Conservation (phyloP, 2,329 filamentous ascomycete species). For the Aureobasidium leucospermi region DNA sequence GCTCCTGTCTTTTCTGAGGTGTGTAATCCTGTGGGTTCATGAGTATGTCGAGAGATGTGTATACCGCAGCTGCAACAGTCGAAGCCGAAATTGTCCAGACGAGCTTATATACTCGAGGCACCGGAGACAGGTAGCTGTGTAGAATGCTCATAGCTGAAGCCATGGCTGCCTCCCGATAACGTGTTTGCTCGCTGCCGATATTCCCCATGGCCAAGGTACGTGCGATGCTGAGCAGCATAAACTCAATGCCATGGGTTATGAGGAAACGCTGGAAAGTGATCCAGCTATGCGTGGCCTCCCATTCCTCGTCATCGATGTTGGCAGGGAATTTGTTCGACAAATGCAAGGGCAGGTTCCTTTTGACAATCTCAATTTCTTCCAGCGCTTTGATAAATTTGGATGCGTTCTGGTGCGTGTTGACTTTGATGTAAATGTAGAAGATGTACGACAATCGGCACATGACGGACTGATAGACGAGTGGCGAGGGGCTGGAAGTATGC, state of each 20-base stretch:
- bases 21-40: slow-evolving; percentile 6
- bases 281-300: slow-evolving; percentile 5
- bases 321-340: slow-evolving; percentile 11
- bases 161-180: slow-evolving; percentile 7
- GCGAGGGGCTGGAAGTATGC: not conserved
- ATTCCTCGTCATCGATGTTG: slow-evolving; percentile 11
- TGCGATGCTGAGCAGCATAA: slow-evolving; percentile 10
- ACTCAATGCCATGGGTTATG: not conserved
- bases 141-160: not conserved
- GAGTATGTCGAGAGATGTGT: slow-evolving; percentile 5
- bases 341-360: slow-evolving; percentile 6
- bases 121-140: not conserved
- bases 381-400: slow-evolving; percentile 12
- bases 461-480: slow-evolving; percentile 6
- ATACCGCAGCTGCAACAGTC: slow-evolving; percentile 6
- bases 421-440: slow-evolving; percentile 15
- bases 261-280: slow-evolving; percentile 8
- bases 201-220: slow-evolving; percentile 9
- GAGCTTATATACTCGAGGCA: slow-evolving; percentile 3
- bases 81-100: slow-evolving; percentile 12
- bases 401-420: slow-evolving; percentile 9
- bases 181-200: not conserved
- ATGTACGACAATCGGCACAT: slow-evolving; percentile 13
- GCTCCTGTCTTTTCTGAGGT: not conserved
- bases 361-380: slow-evolving; percentile 13